Percentiles rank a stretch among this genome's conserved stretches.
phyloP scores from a whole-genome alignment of 495 filamentous ascomycete species.

The Aspergillus sclerotiicarbonarius region DNA sequence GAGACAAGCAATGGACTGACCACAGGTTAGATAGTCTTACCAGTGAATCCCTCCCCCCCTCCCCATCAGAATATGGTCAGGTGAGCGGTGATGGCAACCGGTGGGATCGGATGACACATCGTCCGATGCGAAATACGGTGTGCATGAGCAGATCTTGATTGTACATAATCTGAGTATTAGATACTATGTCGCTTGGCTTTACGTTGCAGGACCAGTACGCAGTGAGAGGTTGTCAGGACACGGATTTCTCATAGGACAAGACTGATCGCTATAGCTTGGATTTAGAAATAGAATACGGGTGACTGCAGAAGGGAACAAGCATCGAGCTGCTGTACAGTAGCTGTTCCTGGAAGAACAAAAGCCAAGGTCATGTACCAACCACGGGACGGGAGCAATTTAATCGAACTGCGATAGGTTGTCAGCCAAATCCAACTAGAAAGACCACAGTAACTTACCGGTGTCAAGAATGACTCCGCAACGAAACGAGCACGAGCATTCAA shows the following conservation, averaged over 20 bases:
- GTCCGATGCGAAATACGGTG: background rate
- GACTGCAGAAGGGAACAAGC: slow-evolving; percentile 19
- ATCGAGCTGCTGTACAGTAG: slow-evolving; percentile 18
- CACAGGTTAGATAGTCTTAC: too few species aligned
- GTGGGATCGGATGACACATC: too few species aligned
- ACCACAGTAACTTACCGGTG: slow-evolving; percentile 63
- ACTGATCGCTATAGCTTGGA: background rate
- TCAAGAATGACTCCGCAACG: slow-evolving; percentile 96
- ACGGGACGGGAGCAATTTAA: slow-evolving; percentile 27
- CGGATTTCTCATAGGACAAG: background rate
- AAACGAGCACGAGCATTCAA: slow-evolving; percentile 96
- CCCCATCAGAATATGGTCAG: too few species aligned
- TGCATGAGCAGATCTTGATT: background rate
- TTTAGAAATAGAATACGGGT: background rate
- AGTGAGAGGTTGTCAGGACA: background rate
- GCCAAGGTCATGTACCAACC: slow-evolving; percentile 19
- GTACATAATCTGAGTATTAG: background rate
- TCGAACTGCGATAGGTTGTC: slow-evolving; percentile 33
- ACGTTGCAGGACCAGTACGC: background rate
- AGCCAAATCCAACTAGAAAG: background rate
- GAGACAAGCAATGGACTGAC: too few species aligned
- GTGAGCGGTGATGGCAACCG: too few species aligned
- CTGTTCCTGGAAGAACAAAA: slow-evolving; percentile 19
- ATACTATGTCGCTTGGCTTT: background rate
- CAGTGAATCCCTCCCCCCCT: too few species aligned